A percentile compares a stretch with the other conserved stretches of the same genome.
phyloP scores from a whole-genome alignment of 2,329 filamentous ascomycete genomes.

The Fusarium tupiense region DNA sequence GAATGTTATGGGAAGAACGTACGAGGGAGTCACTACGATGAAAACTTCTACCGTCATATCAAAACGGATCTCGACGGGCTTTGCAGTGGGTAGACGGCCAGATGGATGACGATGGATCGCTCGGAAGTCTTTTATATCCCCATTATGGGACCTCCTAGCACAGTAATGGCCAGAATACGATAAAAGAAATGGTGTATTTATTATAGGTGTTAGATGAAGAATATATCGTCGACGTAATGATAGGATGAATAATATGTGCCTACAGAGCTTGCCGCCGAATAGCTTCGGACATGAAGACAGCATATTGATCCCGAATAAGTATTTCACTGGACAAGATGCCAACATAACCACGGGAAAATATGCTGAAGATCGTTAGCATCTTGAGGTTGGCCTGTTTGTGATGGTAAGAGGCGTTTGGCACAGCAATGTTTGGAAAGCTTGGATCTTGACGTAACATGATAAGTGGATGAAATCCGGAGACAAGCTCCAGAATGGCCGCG shows the following conservation, averaged over 20 bases:
- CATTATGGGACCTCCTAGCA: slow-evolving; percentile 7
- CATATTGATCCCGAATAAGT: background rate
- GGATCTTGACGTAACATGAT: background rate
- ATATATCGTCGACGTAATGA: background rate
- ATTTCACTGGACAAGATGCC: background rate
- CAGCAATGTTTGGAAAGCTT: slow-evolving; percentile 8
- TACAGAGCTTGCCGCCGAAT: background rate
- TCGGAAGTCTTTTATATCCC: slow-evolving; percentile 18
- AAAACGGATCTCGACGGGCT: slow-evolving; percentile 6
- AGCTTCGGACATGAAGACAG: background rate
- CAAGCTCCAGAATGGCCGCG: background rate
- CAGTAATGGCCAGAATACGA: background rate
- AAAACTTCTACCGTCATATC: background rate
- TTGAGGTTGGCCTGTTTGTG: background rate
- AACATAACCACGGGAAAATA: background rate
- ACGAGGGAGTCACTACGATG: background rate
- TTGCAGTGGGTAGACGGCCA: slow-evolving; percentile 21
- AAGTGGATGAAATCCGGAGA: background rate
- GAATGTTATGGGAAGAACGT: background rate
- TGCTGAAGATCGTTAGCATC: background rate
- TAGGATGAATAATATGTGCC: background rate
- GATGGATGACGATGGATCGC: slow-evolving; percentile 17
- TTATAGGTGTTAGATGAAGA: background rate
- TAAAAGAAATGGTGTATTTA: slow-evolving; percentile 1
- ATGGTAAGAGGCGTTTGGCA: slow-evolving; percentile 8